Conservation (phyloP, 2,329 filamentous ascomycete genomes). For the Pezicula neosporulosa region DNA sequence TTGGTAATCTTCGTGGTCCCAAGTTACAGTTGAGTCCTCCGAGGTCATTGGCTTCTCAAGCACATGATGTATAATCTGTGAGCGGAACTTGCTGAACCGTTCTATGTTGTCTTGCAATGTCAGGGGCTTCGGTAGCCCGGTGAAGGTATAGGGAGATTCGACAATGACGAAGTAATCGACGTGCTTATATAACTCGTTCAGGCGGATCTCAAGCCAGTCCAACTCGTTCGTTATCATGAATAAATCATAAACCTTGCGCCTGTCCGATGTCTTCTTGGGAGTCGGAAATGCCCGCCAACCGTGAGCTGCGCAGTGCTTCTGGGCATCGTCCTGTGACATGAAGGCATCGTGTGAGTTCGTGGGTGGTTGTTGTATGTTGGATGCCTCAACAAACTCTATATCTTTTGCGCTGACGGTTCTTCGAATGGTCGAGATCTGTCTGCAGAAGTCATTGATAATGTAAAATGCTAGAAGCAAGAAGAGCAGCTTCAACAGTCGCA, state of each 20-base stretch:
- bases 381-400: not conserved
- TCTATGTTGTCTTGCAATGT: conserved; percentile 48
- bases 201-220: conserved; percentile 62
- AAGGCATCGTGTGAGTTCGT: not conserved
- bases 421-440: not conserved
- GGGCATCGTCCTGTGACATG: not conserved
- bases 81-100: conserved; percentile 47
- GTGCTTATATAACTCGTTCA: conserved; percentile 51
- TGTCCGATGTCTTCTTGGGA: not conserved
- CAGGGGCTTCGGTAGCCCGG: conserved; percentile 51
- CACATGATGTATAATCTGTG: conserved; percentile 59
- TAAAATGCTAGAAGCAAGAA: not conserved
- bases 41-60: conserved; percentile 36
- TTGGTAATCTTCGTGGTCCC: conserved; percentile 50
- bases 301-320: not conserved
- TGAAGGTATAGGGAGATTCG: conserved; percentile 56
- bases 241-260: conserved; percentile 56
- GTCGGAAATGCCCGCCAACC: not conserved
- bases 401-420: not conserved
- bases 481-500: not conserved
- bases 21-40: conserved; percentile 36
- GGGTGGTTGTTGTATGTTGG: not conserved
- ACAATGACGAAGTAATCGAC: conserved; percentile 66
- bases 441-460: not conserved
- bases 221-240: conserved; percentile 61